Conservation (phyloP, 2,329 filamentous ascomycete genomes). For the Cladosporium sp. region DNA sequence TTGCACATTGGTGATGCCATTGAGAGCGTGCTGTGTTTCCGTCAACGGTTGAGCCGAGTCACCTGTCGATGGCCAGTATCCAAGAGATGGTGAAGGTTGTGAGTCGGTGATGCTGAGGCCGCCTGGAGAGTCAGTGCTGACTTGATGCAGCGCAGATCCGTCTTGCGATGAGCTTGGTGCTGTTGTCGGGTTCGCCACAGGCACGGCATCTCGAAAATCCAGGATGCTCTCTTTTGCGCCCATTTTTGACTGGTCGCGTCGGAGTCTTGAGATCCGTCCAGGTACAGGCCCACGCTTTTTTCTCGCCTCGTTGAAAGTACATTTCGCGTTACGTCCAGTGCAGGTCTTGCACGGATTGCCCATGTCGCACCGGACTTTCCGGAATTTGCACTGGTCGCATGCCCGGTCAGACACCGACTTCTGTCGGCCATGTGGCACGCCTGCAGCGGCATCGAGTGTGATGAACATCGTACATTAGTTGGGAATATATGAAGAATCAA, state of each 20-base stretch:
- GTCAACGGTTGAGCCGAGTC: background rate
- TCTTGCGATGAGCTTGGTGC: background rate
- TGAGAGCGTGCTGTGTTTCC: background rate
- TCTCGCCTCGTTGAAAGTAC: slow-evolving; percentile 39
- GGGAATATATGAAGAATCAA: too few relatives aligned
- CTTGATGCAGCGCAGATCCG: slow-evolving; percentile 1
- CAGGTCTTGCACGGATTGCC: slow-evolving; percentile 37
- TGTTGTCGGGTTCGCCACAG: background rate
- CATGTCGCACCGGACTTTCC: slow-evolving; percentile 38
- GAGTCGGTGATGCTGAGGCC: background rate
- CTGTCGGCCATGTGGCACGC: slow-evolving; percentile 13
- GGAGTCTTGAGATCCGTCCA: slow-evolving; percentile 37
- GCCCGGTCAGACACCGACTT: slow-evolving; percentile 28
- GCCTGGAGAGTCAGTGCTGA: slow-evolving; percentile 7
- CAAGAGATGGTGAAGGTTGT: background rate
- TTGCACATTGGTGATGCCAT: background rate
- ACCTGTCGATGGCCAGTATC: background rate
- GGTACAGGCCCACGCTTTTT: slow-evolving; percentile 38
- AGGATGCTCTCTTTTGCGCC: background rate
- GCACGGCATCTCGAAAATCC: slow-evolving; percentile 12
- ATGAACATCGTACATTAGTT: slow-evolving; percentile 18
- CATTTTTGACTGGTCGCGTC: slow-evolving; percentile 28
- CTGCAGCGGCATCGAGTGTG: slow-evolving; percentile 21
- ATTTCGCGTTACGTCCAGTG: slow-evolving; percentile 36
- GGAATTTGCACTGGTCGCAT: slow-evolving; percentile 39